Conservation (phyloP, 23 red algal species). For the Gracilaria gracilis region DNA sequence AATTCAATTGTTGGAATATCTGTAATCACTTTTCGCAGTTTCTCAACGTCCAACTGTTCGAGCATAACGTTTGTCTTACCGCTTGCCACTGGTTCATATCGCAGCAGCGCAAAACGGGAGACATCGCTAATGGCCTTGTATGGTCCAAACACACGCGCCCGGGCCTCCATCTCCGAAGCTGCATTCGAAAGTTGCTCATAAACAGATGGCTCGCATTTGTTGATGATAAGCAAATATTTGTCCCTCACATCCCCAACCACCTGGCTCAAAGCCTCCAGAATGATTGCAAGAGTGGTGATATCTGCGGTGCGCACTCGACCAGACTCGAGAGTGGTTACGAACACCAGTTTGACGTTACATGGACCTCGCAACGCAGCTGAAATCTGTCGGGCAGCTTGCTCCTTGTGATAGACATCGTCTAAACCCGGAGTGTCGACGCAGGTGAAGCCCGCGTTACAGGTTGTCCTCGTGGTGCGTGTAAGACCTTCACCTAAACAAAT, state of each 20-base stretch:
- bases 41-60: background rate
- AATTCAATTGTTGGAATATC: background rate
- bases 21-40: background rate
- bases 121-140: background rate
- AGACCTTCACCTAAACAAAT: background rate
- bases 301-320: background rate
- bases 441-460: background rate
- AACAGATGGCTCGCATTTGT: conserved; percentile 4
- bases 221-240: conserved; percentile 20
- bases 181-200: background rate
- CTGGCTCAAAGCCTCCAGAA: background rate
- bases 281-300: background rate
- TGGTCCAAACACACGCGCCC: background rate
- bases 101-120: background rate
- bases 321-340: conserved; percentile 10
- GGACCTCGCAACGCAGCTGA: conserved; percentile 1
- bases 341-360: conserved; percentile 15
- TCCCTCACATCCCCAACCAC: background rate
- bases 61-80: conserved; percentile 6
- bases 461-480: background rate
- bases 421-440: conserved; percentile 37
- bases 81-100: background rate
- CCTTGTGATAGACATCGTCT: background rate
- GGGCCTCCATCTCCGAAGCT: background rate
- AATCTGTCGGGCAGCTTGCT: background rate